Base-by-base conservation (phyloP, 1,284 basidiomycete species). In the Malassezia nana region DNA sequence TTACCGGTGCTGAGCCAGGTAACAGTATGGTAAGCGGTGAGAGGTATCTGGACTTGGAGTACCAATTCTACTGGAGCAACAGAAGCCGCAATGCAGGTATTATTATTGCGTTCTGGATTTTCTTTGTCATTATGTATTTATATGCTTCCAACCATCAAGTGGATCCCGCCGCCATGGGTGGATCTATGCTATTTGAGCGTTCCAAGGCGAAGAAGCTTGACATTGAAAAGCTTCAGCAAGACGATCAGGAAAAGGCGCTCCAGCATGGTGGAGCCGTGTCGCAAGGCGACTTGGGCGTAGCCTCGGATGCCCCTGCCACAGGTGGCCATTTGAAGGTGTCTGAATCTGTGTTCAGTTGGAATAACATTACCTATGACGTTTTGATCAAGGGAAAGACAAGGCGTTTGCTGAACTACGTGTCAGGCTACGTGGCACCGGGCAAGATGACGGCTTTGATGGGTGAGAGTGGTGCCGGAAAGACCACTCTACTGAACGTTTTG, bases 361-460 rank as follows among this genome's bases (percentile, higher is more conserved):
- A 52, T 26, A 50, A 70, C 39, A 57, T 70, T 38, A 64, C 58
- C 50, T 70, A 65, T 48, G 59, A 62, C 24, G 66, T 70, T 12
- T 25, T 53, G 15, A 58, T 70, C 60, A 65, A 68, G 50, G 66
- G 65, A 22, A 52, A 58, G 13, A 52, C 52, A 3, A 62, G 67
- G 9, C 58, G 60, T 3, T 59, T 70, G 32, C 53, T 70, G 20
- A 58, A 64, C 50, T 42, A 64, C 5, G 87, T 83, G 8, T 59
- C 52, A 4, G 67, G 66, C n/a, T 70, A 55, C 40, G 63, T 66
- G n/a, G 55, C 58, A 6, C 66, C 66, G 0, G 66, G 66, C 12
- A 63, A 62, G 44, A 61, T 68, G 57, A 66, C 64, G 3, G 66
- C 66, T 1, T 44, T 70, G 13, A 70, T 70, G 67, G 67, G 67